phyloP scores from a whole-genome alignment of 306 rosid species.

The Prinsepia uniflora region DNA sequence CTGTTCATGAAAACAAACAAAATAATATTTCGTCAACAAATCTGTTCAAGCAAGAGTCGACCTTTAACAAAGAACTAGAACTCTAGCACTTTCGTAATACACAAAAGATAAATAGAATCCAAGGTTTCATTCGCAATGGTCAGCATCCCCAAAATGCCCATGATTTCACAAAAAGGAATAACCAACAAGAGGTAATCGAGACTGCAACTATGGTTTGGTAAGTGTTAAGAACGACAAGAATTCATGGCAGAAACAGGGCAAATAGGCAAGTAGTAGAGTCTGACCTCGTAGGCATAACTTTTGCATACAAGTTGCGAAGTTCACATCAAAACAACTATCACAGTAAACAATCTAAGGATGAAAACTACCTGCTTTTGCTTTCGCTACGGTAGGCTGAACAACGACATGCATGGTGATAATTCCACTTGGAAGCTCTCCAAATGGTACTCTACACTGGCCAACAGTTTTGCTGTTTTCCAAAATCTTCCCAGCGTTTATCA shows the following conservation, averaged over 20 bases:
- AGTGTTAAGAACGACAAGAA: background rate
- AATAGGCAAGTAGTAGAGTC: background rate
- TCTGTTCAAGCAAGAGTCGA: background rate
- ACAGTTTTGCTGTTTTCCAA: slow-evolving; percentile 91
- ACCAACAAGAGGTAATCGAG: background rate
- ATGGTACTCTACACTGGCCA: slow-evolving; percentile 80
- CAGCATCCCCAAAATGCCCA: background rate
- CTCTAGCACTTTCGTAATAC: background rate
- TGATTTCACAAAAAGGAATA: background rate
- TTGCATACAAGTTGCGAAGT: background rate
- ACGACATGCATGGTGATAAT: slow-evolving; percentile 93
- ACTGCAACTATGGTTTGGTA: background rate
- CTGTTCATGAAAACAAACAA: slow-evolving; percentile 41
- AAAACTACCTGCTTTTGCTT: slow-evolving; percentile 75
- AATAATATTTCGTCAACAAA: background rate
- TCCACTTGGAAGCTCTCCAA: slow-evolving; percentile 71
- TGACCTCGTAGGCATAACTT: background rate
- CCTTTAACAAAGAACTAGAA: background rate
- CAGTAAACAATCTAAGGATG: slow-evolving; percentile 9
- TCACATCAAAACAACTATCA: background rate
- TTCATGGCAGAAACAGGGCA: background rate
- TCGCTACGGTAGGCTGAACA: slow-evolving; percentile 76
- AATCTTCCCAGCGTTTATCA: slow-evolving; percentile 81
- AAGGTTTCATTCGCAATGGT: background rate
- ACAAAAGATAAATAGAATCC: slow-evolving; percentile 1